Percentiles rank a stretch among this genome's conserved stretches.
phyloP scores from a whole-genome alignment of 345 rosid genomes.

The Noccaea bulbosa region DNA sequence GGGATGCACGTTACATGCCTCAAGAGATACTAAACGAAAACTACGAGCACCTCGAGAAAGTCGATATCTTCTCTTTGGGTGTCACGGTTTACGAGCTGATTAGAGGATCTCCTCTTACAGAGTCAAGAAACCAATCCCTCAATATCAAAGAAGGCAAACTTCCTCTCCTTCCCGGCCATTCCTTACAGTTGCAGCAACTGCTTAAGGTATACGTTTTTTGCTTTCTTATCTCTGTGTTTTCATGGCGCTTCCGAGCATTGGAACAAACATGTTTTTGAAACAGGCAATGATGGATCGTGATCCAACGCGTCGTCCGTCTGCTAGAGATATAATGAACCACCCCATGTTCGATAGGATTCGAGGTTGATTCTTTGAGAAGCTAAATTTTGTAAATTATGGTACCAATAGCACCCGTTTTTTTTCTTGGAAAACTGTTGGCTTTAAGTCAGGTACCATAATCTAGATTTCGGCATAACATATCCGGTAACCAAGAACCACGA shows the following conservation, averaged over 20 bases:
- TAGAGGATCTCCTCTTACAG: slow-evolving; percentile 77
- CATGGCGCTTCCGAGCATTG: slow-evolving; percentile 3
- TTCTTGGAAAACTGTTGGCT: slow-evolving; percentile 4
- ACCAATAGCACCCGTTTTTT: background rate
- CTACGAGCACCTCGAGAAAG: slow-evolving; percentile 86
- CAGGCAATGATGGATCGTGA: slow-evolving; percentile 88
- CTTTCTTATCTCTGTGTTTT: background rate
- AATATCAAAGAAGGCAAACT: slow-evolving; percentile 84
- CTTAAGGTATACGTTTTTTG: slow-evolving; percentile 71
- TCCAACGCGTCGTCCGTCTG: slow-evolving; percentile 75
- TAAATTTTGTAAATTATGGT: slow-evolving; percentile 39
- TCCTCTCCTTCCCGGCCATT: slow-evolving; percentile 87
- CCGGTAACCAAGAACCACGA: background rate
- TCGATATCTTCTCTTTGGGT: slow-evolving; percentile 89
- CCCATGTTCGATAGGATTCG: slow-evolving; percentile 60
- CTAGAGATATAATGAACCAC: slow-evolving; percentile 65
- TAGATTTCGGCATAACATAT: background rate
- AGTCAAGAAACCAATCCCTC: slow-evolving; percentile 65
- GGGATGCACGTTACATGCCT: slow-evolving; percentile 99
- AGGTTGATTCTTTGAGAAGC: slow-evolving; percentile 35
- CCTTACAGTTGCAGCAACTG: slow-evolving; percentile 82
- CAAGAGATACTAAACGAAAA: slow-evolving; percentile 92
- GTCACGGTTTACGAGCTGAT: slow-evolving; percentile 79
- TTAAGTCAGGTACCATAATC: slow-evolving; percentile 4
- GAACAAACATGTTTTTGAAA: slow-evolving; percentile 35